Conservation (phyloP, 306 rosid species). For the Malus fusca region DNA sequence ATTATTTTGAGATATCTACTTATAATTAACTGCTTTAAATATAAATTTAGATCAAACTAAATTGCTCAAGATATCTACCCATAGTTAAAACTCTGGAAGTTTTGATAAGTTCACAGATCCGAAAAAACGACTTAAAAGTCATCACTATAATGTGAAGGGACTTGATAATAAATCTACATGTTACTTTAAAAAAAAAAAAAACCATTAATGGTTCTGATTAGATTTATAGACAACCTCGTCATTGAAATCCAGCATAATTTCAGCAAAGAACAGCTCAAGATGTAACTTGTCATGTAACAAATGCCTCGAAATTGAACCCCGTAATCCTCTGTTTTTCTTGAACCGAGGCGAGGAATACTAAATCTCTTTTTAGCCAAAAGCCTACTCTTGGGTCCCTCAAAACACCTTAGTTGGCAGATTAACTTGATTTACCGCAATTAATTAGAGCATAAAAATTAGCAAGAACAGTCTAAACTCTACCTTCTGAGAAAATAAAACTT, state of each 20-base stretch:
- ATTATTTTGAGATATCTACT: neutral
- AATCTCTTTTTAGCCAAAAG: neutral
- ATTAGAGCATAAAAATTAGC: neutral
- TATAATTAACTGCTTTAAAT: neutral
- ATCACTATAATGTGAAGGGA: neutral
- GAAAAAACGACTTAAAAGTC: neutral
- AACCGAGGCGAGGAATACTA: neutral
- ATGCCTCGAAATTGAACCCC: neutral
- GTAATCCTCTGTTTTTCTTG: neutral
- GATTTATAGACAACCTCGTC: neutral
- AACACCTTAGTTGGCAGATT: neutral
- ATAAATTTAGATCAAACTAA: neutral
- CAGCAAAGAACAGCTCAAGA: neutral
- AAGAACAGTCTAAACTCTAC: constrained; percentile 24
- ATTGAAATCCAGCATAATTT: no score
- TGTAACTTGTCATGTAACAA: neutral
- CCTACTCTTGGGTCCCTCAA: neutral
- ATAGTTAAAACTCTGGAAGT: neutral
- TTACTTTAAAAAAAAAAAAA: neutral
- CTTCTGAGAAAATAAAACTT: constrained; percentile 53
- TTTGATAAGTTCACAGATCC: neutral
- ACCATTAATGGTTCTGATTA: neutral
- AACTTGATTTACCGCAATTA: neutral
- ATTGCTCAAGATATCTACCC: neutral
- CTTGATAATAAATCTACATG: neutral